Evolutionary conservation across 2,329 filamentous ascomycete genomes (phyloP).

Genomic region (Mycosphaerella arachidis): DNA sequence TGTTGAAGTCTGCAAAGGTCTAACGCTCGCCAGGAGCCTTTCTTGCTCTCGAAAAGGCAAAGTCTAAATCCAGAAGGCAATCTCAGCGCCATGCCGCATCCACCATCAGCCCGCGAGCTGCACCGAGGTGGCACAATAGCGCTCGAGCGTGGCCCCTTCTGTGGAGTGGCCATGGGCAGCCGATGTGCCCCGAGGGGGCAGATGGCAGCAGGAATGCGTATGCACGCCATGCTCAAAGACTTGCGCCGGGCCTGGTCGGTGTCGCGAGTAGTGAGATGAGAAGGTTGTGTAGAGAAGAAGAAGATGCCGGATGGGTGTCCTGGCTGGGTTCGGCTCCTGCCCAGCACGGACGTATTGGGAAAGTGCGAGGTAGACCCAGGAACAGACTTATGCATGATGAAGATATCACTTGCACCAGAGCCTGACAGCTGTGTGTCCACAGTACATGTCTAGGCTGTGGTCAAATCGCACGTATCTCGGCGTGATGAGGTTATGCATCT

Average conservation of each 20-base stretch:
- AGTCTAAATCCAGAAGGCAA: slow-evolving; percentile 3
- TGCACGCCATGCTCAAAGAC: neutral
- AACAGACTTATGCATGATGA: neutral
- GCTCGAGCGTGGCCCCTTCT: neutral
- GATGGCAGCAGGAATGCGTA: neutral
- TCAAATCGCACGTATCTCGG: neutral
- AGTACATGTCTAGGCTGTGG: neutral
- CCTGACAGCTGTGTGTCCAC: neutral
- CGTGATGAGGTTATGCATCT: neutral
- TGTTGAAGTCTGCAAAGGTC: neutral
- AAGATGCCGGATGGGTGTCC: neutral
- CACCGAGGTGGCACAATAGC: neutral
- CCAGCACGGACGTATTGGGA: neutral
- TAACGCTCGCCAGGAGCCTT: neutral
- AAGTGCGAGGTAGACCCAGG: neutral
- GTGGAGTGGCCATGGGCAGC: neutral
- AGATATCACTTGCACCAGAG: neutral
- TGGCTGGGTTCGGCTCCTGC: neutral
- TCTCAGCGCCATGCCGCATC: slow-evolving; percentile 4
- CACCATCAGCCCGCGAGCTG: neutral
- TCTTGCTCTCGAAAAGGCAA: neutral
- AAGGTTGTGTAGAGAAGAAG: neutral
- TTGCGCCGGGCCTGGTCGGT: neutral
- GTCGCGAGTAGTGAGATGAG: neutral
- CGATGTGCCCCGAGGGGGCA: neutral